Percentiles rank a stretch among this genome's conserved stretches.
phyloP scores from a whole-genome alignment of 2,329 filamentous ascomycete species.

The Diaporthe sp. region DNA sequence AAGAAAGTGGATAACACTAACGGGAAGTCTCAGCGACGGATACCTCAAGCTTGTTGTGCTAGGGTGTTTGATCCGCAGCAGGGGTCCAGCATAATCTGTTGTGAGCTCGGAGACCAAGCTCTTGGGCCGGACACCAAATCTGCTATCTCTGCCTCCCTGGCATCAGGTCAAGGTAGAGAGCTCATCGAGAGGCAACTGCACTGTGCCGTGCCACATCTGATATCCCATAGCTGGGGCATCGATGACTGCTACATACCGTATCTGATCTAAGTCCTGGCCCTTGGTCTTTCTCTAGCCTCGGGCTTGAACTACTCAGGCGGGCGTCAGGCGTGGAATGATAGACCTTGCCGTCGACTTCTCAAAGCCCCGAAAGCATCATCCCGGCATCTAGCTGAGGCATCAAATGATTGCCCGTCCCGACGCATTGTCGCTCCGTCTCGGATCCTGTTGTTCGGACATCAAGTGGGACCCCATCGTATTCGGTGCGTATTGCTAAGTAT shows the following conservation, averaged over 20 bases:
- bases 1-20: constrained; percentile 21
- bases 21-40: constrained; percentile 8
- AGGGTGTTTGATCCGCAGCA: constrained; percentile 20
- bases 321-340: background rate
- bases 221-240: background rate
- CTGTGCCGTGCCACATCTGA: background rate
- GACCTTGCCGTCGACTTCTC: background rate
- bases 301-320: background rate
- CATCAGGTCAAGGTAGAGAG: background rate
- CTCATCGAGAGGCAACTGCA: background rate
- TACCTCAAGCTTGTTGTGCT: constrained; percentile 24
- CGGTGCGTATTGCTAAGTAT: background rate
- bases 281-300: background rate
- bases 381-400: constrained; percentile 10
- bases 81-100: constrained; percentile 13
- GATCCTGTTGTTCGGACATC: background rate
- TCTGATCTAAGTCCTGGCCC: background rate
- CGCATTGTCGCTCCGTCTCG: constrained; percentile 20
- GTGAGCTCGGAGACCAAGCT: constrained; percentile 17
- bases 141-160: background rate
- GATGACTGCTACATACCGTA: background rate
- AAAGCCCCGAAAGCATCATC: constrained; percentile 20
- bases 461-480: constrained; percentile 12
- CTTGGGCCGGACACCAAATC: constrained; percentile 15
- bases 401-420: constrained; percentile 9